A percentile compares a stretch with the other conserved stretches of the same genome.
Evolutionary conservation across 208 protist species (phyloP).

Genomic region (Tetramitus jugosus): DNA sequence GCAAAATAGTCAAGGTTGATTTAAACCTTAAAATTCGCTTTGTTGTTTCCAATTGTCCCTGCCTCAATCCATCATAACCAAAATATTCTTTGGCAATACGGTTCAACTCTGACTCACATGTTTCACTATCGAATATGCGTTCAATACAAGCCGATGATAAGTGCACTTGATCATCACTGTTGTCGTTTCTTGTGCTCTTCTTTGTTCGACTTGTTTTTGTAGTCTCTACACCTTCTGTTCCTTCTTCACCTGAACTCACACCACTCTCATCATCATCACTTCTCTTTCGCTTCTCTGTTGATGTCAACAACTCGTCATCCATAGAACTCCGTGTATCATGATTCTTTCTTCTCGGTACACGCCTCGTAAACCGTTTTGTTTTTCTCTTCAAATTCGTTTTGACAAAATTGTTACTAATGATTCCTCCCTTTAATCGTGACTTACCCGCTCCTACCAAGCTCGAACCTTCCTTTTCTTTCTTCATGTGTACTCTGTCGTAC

Average conservation of each 20-base stretch:
- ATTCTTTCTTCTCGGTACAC: background rate
- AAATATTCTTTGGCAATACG: too few relatives aligned
- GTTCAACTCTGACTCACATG: too few relatives aligned
- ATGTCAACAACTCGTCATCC: background rate
- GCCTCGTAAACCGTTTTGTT: background rate
- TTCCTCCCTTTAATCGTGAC: too few relatives aligned
- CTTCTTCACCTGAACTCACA: background rate
- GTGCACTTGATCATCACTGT: too few relatives aligned
- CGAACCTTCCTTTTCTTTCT: too few relatives aligned
- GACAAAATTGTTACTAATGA: too few relatives aligned
- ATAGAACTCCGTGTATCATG: background rate
- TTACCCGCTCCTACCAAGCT: too few relatives aligned
- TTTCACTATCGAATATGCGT: too few relatives aligned
- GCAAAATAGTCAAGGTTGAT: slow-evolving; percentile 40
- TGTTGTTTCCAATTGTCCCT: slow-evolving; percentile 46
- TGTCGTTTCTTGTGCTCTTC: too few relatives aligned
- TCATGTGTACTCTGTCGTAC: too few relatives aligned
- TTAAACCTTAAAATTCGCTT: slow-evolving; percentile 31
- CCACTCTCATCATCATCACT: background rate
- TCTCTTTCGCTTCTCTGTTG: background rate
- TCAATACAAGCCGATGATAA: too few relatives aligned
- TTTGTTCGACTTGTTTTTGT: background rate
- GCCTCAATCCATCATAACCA: too few relatives aligned
- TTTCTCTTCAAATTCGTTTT: background rate
- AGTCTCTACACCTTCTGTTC: background rate